These are phyloP conservation scores for Rhizoclosmatium sp. DNA, from an alignment of 192 early-diverging fungal genomes.

Conservation along the genomic window DNA sequence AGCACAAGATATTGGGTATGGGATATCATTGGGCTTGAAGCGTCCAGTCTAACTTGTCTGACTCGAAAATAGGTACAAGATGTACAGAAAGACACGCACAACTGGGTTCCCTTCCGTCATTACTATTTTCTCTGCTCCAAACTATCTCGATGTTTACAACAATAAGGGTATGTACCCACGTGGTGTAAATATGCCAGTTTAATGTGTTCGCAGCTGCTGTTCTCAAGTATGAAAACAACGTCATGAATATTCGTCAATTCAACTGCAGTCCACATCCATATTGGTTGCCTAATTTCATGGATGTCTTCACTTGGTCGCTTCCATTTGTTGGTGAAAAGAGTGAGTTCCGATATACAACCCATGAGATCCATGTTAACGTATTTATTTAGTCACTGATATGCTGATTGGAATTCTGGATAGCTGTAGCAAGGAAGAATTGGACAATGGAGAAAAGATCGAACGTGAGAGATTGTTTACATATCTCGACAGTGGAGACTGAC, in stretches of 20 bases:
- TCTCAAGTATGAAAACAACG: constrained; percentile 98
- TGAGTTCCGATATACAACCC: constrained; percentile 42
- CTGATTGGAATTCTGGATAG: constrained; percentile 91
- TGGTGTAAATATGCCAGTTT: neutral
- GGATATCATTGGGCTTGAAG: neutral
- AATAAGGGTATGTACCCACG: constrained; percentile 75
- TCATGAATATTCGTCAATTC: constrained; percentile 98
- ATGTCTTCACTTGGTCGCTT: constrained; percentile 97
- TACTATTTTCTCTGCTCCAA: constrained; percentile 98
- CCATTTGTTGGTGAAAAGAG: constrained; percentile 99
- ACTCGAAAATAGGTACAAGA: constrained; percentile 70
- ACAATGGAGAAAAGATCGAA: constrained; percentile 58
- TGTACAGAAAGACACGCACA: constrained; percentile 94
- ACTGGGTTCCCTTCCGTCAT: constrained; percentile 97
- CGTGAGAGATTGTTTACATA: constrained; percentile 28
- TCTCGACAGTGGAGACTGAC: neutral
- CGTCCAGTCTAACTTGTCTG: neutral
- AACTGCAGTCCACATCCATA: constrained; percentile 97
- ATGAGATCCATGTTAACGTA: neutral
- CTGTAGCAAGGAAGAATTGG: constrained; percentile 94
- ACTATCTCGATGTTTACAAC: constrained; percentile 98
- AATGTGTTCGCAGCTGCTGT: constrained; percentile 73
- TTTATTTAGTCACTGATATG: constrained; percentile 90
- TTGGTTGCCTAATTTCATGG: constrained; percentile 99
- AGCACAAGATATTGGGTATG: constrained; percentile 91